A percentile compares a stretch with the other conserved stretches of the same genome.
Evolutionary conservation across 306 rosid species (phyloP).

Genomic region (Argentina anserina): DNA sequence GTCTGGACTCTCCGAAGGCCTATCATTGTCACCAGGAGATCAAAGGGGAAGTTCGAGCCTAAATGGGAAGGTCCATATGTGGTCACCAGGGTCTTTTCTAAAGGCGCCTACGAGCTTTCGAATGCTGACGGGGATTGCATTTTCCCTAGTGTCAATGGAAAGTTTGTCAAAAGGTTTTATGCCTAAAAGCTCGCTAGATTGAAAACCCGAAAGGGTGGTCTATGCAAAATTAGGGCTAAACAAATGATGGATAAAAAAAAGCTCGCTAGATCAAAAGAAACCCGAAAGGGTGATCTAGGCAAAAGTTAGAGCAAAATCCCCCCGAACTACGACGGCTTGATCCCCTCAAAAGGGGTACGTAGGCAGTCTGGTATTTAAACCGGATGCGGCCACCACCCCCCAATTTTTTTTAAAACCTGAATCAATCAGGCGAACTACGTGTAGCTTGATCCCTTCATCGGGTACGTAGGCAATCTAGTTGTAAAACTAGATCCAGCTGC

Average conservation of each 20-base stretch:
- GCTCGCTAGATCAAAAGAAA: no score
- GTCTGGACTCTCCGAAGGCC: neutral
- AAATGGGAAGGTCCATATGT: neutral
- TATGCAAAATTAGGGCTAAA: neutral
- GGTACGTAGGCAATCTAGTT: neutral
- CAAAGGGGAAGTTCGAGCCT: neutral
- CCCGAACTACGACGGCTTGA: neutral
- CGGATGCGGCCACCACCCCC: no score
- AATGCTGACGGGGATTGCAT: neutral
- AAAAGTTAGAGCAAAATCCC: neutral
- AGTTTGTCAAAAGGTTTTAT: constrained; percentile 3
- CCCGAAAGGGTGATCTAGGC: neutral
- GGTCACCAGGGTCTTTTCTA: neutral
- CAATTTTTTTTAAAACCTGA: no score
- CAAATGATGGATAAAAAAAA: no score
- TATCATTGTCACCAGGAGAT: neutral
- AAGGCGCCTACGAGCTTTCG: neutral
- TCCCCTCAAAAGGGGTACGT: neutral
- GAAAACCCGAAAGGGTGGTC: no score
- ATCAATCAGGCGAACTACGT: no score
- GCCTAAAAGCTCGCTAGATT: neutral
- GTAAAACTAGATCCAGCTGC: neutral
- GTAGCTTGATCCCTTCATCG: neutral
- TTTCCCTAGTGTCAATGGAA: neutral
- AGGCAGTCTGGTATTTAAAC: no score